Evolutionary conservation across 2,329 filamentous ascomycete species (phyloP).

Genomic region (Teratosphaeria pseudoeucalypti): DNA sequence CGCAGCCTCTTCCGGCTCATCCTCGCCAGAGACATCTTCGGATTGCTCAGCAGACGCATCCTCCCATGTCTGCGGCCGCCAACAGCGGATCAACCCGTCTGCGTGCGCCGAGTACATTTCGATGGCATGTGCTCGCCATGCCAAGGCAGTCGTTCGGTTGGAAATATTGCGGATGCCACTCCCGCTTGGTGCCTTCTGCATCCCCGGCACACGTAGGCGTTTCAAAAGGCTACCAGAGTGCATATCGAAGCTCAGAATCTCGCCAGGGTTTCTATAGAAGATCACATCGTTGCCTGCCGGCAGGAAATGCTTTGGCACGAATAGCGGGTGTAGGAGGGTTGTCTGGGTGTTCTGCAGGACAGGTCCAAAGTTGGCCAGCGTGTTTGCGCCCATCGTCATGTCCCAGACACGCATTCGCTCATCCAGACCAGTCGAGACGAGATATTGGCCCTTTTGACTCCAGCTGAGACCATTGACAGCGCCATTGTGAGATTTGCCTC

Average conservation of each 20-base stretch:
- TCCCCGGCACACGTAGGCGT: constrained; percentile 54
- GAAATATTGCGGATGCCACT: constrained; percentile 21
- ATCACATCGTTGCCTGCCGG: constrained; percentile 53
- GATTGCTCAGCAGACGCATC: constrained; percentile 34
- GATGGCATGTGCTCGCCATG: constrained; percentile 61
- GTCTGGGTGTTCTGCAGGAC: constrained; percentile 57
- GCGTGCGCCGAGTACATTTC: constrained; percentile 74
- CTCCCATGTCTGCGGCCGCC: constrained; percentile 53
- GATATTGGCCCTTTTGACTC: constrained; percentile 66
- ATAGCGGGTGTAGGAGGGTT: constrained; percentile 31
- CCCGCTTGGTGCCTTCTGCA: constrained; percentile 6
- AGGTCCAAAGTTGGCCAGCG: constrained; percentile 77
- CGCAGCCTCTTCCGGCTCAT: constrained; percentile 29
- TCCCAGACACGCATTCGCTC: constrained; percentile 81
- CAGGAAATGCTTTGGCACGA: constrained; percentile 52
- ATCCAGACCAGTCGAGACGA: constrained; percentile 77
- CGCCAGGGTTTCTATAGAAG: constrained; percentile 64
- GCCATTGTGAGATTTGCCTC: constrained; percentile 58
- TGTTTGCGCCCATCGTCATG: constrained; percentile 69
- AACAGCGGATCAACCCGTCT: constrained; percentile 73
- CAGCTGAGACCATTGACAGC: constrained; percentile 77
- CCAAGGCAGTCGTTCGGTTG: constrained; percentile 60
- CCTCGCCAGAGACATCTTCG: constrained; percentile 32
- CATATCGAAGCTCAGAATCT: constrained; percentile 71
- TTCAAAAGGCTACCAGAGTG: constrained; percentile 65